These are phyloP conservation scores for Avena atlantica DNA, from an alignment of 176 grass and related monocot species.

Conservation along the genomic window DNA sequence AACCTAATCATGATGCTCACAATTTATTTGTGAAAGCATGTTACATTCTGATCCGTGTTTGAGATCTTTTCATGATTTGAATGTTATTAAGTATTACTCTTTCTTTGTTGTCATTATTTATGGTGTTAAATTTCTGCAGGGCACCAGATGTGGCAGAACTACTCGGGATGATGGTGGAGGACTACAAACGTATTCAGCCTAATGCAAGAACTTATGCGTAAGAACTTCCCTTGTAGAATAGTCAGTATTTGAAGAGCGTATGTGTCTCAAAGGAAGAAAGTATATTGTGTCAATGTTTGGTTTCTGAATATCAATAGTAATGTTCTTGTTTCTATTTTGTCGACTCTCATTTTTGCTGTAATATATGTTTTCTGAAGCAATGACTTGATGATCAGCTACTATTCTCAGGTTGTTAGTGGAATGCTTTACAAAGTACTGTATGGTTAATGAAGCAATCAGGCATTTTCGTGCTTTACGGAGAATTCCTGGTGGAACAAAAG, in stretches of 20 bases:
- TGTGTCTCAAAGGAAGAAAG: constrained; percentile 24
- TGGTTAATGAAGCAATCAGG: constrained; percentile 95
- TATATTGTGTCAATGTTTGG: constrained; percentile 8
- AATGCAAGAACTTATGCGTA: constrained; percentile 97
- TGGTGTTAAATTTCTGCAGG: constrained; percentile 60
- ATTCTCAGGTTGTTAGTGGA: constrained; percentile 86
- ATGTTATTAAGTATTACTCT: constrained; percentile 10
- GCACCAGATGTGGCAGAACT: constrained; percentile 83
- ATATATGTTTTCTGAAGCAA: constrained; percentile 25
- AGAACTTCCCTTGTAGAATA: constrained; percentile 38
- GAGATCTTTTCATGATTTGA: not conserved
- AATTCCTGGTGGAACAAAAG: constrained; percentile 78
- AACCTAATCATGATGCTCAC: not conserved
- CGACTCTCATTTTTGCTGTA: constrained; percentile 1
- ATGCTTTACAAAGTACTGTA: constrained; percentile 94
- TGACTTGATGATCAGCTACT: constrained; percentile 35
- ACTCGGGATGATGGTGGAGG: constrained; percentile 98
- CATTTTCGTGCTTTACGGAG: constrained; percentile 93
- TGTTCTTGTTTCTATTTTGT: constrained; percentile 18
- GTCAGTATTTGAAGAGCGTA: constrained; percentile 11
- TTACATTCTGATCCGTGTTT: not conserved
- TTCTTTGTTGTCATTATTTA: constrained; percentile 24
- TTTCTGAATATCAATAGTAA: constrained; percentile 23
- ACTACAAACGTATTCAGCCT: constrained; percentile 87
- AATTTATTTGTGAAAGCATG: not conserved